These are phyloP conservation scores for Ganoderma sinense DNA, from an alignment of 1,284 basidiomycete genomes.

Conservation along the genomic window DNA sequence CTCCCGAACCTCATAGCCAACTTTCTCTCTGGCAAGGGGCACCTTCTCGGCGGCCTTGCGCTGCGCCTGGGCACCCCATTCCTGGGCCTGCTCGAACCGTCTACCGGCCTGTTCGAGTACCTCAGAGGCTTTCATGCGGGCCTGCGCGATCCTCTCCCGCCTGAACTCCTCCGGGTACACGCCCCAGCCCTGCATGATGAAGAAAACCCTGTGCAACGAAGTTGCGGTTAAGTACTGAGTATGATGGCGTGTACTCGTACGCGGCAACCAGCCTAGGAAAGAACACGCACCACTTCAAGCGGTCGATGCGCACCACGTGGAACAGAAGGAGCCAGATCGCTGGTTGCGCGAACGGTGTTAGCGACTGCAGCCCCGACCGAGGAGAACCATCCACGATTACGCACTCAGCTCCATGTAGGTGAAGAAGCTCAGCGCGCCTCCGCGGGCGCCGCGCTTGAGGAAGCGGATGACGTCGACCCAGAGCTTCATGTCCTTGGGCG, in stretches of 20 bases:
- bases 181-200: conserved; percentile 57
- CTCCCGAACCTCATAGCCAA: background rate
- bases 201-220: conserved; percentile 46
- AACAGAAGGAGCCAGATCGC: conserved; percentile 58
- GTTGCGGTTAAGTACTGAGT: background rate
- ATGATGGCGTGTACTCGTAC: background rate
- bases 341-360: conserved; percentile 23
- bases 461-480: conserved; percentile 71
- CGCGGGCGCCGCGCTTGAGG: conserved; percentile 61
- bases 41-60: background rate
- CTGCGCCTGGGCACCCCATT: background rate
- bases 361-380: background rate
- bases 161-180: conserved; percentile 27
- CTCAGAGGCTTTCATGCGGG: background rate
- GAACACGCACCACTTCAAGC: conserved; percentile 50
- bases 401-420: conserved; percentile 67
- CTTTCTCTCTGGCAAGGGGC: background rate
- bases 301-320: conserved; percentile 54
- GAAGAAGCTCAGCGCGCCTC: conserved; percentile 67
- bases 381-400: background rate
- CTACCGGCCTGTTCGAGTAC: too few relatives aligned
- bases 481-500: conserved; percentile 64
- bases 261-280: background rate
- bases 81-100: background rate
- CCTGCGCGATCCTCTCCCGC: background rate